These are phyloP conservation scores for Escovopsis weberi DNA, from an alignment of 2,329 filamentous ascomycete species.

Conservation along the genomic window DNA sequence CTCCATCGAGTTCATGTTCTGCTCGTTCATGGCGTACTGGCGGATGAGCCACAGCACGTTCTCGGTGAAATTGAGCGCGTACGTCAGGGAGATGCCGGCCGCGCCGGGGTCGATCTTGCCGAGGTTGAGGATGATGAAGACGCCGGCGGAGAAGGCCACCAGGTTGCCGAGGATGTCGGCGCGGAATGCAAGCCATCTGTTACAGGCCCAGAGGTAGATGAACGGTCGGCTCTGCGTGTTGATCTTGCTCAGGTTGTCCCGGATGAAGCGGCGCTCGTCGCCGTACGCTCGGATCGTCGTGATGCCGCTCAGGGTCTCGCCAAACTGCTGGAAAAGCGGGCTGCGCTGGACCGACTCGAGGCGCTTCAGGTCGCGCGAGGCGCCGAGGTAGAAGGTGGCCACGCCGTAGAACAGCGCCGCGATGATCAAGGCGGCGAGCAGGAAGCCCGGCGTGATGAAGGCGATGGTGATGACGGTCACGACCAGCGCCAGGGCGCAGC, in stretches of 20 bases:
- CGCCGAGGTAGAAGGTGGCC: constrained; percentile 75
- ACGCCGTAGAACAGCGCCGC: constrained; percentile 68
- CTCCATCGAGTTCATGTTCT: constrained; percentile 99
- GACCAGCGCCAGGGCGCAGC: constrained; percentile 50
- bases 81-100: constrained; percentile 85
- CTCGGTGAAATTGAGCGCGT: constrained; percentile 92
- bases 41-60: constrained; percentile 95
- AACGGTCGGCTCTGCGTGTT: constrained; percentile 88
- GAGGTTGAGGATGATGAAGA: constrained; percentile 75
- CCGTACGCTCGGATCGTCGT: constrained; percentile 95
- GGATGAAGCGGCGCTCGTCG: constrained; percentile 82
- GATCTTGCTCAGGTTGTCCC: constrained; percentile 77
- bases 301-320: constrained; percentile 86
- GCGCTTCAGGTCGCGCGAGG: constrained; percentile 90
- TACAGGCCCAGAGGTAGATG: constrained; percentile 91
- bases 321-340: constrained; percentile 94
- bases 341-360: constrained; percentile 89
- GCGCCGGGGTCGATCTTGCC: constrained; percentile 78
- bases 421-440: constrained; percentile 78
- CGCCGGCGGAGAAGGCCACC: constrained; percentile 85
- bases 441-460: constrained; percentile 75
- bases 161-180: constrained; percentile 83
- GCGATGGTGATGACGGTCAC: constrained; percentile 84
- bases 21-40: constrained; percentile 86
- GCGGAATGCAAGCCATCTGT: constrained; percentile 89